Evolutionary conservation across 2,329 filamentous ascomycete species (phyloP).

Genomic region (Fusarium sp.): DNA sequence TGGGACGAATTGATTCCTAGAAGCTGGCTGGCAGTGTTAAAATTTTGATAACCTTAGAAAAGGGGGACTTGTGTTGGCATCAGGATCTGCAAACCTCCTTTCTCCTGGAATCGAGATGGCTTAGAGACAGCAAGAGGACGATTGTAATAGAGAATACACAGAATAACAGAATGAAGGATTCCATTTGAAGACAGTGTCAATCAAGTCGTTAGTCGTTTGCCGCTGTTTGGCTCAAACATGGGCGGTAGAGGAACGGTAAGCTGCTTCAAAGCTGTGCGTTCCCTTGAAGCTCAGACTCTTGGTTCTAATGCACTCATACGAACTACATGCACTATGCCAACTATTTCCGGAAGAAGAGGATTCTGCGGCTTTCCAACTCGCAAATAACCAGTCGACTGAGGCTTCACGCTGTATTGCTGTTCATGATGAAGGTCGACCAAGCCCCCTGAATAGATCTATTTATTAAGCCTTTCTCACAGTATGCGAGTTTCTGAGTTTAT

Average conservation of each 20-base stretch:
- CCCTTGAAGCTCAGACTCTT: background rate
- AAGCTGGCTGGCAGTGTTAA: background rate
- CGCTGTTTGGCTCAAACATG: conserved; percentile 1
- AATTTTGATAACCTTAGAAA: no score
- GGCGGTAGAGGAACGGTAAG: background rate
- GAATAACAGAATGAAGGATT: accelerated
- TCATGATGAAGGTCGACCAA: background rate
- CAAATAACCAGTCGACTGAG: background rate
- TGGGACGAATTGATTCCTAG: background rate
- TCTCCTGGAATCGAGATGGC: background rate
- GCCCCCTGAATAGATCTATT: background rate
- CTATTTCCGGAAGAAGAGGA: background rate
- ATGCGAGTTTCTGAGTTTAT: background rate
- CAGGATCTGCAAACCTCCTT: accelerated
- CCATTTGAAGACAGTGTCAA: background rate
- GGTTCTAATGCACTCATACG: background rate
- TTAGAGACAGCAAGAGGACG: background rate
- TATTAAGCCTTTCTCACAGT: background rate
- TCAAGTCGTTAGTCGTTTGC: background rate
- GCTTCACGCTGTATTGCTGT: accelerated
- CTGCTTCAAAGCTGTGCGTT: background rate
- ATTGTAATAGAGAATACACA: background rate
- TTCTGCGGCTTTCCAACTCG: no score
- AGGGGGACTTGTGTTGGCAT: background rate
- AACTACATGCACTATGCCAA: background rate